Evolutionary conservation across 345 rosid species (phyloP), one percentile per base, ranked within the genome.

Genomic region (Acer yangbiense): DNA sequence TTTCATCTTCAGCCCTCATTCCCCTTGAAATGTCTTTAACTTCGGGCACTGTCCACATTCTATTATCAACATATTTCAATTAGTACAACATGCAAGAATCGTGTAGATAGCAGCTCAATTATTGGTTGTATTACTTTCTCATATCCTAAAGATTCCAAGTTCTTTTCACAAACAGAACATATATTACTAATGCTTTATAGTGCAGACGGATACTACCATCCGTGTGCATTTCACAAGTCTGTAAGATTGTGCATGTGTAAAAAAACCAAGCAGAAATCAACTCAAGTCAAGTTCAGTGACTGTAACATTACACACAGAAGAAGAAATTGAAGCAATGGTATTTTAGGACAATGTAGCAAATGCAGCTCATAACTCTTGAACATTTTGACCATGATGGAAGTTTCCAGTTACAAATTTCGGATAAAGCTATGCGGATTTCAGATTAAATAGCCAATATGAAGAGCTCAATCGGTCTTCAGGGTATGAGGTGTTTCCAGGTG

Each of bases 41-140:
- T 83, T 96, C 98, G 14, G 99, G 97, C 68, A 91, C 89, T 4
- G 84, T 76, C 98, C 94, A 90, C 94, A 92, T 91, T 86, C 99
- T 96, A 64, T 73, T 29, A 39, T 61, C 80, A 83, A 17, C 58
- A 21, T 21, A 7, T 58, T 62, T 57, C 69, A 65, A 63, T 85
- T 75, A 79, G 65, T 21, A 79, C 11, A 61, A 41, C 77, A 67
- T 41, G 23, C 32, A 61, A 29, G 72, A 21, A 73, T 25, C 70
- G 16, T 0, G 14, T 44, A 71, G 18, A 44, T 27, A 43, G 1
- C 17, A 68, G 25, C 2, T 18, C 14, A 6, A 66, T 16, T 6
- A 65, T 20, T 16, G 43, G 27, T 46, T 44, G 18, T 43, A 68
- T n/a, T 43, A 68, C 71, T 41, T 44, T 68, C 16, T 20, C 71